Evolutionary conservation across 352 stramenopile genomes (phyloP).

Genomic region (Globisporangium cystogenes): DNA sequence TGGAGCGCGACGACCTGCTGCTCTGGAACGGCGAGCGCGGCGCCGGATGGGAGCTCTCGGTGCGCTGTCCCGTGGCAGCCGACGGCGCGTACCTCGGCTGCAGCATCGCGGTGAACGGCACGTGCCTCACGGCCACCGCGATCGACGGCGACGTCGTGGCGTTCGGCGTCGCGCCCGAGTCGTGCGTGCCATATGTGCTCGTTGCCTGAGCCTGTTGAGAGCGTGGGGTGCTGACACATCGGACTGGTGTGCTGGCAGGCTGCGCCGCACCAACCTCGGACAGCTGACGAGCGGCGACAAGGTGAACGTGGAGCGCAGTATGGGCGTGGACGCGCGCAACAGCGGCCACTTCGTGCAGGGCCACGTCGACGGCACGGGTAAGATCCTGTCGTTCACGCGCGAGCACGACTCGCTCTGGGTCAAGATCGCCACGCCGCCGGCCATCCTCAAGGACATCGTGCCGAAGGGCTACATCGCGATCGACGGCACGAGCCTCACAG

Average conservation of each 20-base stretch:
- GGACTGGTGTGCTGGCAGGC: slow-evolving; percentile 25
- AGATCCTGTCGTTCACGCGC: slow-evolving; percentile 83
- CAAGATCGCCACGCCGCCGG: slow-evolving; percentile 77
- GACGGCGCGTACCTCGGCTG: slow-evolving; percentile 89
- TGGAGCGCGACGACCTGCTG: slow-evolving; percentile 88
- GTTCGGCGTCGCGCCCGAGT: slow-evolving; percentile 96
- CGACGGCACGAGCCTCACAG: slow-evolving; percentile 97
- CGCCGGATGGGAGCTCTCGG: slow-evolving; percentile 86
- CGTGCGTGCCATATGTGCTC: slow-evolving; percentile 23
- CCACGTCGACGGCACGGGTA: slow-evolving; percentile 95
- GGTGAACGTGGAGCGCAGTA: slow-evolving; percentile 92
- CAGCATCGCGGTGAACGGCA: slow-evolving; percentile 97
- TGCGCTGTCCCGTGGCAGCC: slow-evolving; percentile 72
- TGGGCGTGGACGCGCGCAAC: slow-evolving; percentile 90
- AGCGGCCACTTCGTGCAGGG: slow-evolving; percentile 98
- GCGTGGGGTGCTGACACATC: no score
- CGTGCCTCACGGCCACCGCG: slow-evolving; percentile 95
- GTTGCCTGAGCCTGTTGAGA: not conserved
- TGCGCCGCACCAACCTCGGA: slow-evolving; percentile 90
- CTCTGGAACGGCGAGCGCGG: slow-evolving; percentile 95
- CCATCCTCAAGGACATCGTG: slow-evolving; percentile 91
- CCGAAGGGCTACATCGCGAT: slow-evolving; percentile 96
- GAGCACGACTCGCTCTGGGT: slow-evolving; percentile 97
- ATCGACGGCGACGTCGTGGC: slow-evolving; percentile 86
- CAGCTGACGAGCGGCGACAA: slow-evolving; percentile 84